phyloP scores from a whole-genome alignment of 2,329 filamentous ascomycete genomes.

The Calonectria pseudoturangicola region DNA sequence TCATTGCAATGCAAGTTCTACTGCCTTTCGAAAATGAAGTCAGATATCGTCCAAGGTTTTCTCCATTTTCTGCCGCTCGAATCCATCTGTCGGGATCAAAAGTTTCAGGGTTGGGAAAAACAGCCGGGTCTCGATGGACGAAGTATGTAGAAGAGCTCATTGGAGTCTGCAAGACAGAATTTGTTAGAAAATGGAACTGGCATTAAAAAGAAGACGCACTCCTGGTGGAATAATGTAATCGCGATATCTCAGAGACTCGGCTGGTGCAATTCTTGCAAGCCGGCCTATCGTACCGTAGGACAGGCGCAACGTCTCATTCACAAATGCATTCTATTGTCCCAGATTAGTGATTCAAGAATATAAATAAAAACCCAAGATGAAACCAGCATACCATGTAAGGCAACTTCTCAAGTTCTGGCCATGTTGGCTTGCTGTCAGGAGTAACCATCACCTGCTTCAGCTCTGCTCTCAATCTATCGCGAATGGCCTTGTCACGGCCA shows the following conservation, averaged over 20 bases:
- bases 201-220: not conserved
- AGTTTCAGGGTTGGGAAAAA: not conserved
- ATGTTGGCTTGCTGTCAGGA: not conserved
- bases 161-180: not conserved
- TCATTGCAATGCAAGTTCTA: conserved; percentile 6
- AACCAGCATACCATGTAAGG: not conserved
- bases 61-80: not conserved
- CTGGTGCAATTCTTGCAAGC: conserved; percentile 5
- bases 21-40: not conserved
- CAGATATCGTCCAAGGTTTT: not conserved
- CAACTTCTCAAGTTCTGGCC: conserved; percentile 3
- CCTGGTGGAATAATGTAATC: conserved; percentile 4
- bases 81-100: conserved; percentile 18
- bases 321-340: not conserved
- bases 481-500: not conserved
- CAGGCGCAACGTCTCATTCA: conserved; percentile 6
- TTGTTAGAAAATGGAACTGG: not conserved
- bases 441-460: conserved; percentile 9
- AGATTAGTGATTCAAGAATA: too few species aligned
- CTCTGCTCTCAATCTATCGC: not conserved
- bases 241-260: not conserved
- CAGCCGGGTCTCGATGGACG: not conserved
- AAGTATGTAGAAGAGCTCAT: conserved; percentile 7
- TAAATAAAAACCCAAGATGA: not conserved
- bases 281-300: not conserved